Evolutionary conservation across 1,284 basidiomycete species (phyloP).

Genomic region (Malassezia sp.): DNA sequence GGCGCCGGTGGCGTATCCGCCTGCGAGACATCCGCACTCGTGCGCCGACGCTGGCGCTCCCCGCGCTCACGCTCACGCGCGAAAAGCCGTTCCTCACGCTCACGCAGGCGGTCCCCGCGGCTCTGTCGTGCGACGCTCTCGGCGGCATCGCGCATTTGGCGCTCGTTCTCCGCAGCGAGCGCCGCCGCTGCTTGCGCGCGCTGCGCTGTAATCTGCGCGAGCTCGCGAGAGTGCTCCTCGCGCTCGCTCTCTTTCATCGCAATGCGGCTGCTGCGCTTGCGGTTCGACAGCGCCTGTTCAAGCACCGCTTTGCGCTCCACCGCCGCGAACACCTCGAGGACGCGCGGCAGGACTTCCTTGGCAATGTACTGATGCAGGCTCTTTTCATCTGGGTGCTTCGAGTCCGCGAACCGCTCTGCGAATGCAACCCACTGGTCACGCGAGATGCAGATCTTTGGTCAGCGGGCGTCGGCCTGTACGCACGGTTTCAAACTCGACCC

Average conservation of each 20-base stretch:
- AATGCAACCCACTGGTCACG: conserved; percentile 57
- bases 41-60: conserved; percentile 18
- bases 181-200: conserved; percentile 50
- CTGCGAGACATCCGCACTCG: not conserved
- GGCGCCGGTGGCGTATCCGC: not conserved
- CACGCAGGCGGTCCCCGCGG: conserved; percentile 46
- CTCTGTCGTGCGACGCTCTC: conserved; percentile 48
- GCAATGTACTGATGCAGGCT: conserved; percentile 60
- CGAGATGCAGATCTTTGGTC: conserved; percentile 61
- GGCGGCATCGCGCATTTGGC: conserved; percentile 52
- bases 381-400: conserved; percentile 67
- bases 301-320: conserved; percentile 53
- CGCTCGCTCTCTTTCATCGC: conserved; percentile 55
- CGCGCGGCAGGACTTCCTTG: conserved; percentile 57
- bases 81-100: conserved; percentile 48
- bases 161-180: conserved; percentile 50
- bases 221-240: conserved; percentile 50
- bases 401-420: conserved; percentile 59
- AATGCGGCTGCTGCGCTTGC: conserved; percentile 73
- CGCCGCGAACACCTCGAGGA: conserved; percentile 52
- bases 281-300: conserved; percentile 56
- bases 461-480: conserved; percentile 61
- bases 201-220: conserved; percentile 44
- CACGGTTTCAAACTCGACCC: conserved; percentile 48
- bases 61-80: conserved; percentile 44